Conservation (phyloP, 192 early-diverging fungal genomes). For the Tieghemiomyces parasiticus region DNA sequence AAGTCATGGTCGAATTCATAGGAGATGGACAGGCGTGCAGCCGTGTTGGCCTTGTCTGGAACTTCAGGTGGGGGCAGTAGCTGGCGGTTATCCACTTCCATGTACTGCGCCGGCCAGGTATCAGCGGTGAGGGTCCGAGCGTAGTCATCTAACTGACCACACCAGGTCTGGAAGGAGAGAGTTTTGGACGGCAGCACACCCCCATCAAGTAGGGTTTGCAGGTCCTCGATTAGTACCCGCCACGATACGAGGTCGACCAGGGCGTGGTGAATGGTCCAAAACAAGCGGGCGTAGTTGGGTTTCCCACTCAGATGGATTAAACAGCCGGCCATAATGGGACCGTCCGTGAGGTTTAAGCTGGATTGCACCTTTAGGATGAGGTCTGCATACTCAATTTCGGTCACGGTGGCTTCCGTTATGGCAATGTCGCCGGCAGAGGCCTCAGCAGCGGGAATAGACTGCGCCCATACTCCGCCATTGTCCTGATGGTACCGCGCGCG, state of each 20-base stretch:
- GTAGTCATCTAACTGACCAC: neutral
- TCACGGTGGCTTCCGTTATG: neutral
- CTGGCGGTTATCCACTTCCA: neutral
- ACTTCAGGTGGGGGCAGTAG: neutral
- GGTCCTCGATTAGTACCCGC: constrained; percentile 17
- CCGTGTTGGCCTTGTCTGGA: no score
- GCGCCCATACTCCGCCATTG: neutral
- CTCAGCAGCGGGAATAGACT: neutral
- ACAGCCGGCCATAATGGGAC: neutral
- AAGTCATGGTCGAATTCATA: neutral
- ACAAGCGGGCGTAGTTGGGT: constrained; percentile 10
- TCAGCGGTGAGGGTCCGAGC: neutral
- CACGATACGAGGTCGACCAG: constrained; percentile 18
- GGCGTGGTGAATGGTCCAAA: constrained; percentile 17
- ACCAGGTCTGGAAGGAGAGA: constrained; percentile 14
- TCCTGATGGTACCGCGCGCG: neutral
- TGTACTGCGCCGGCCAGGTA: neutral
- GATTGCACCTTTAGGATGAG: neutral
- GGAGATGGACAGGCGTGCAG: neutral
- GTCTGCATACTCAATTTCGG: neutral
- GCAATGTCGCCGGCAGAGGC: neutral
- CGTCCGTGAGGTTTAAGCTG: neutral
- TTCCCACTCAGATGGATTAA: constrained; percentile 6
- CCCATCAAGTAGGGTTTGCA: constrained; percentile 7
- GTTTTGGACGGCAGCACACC: constrained; percentile 11